A percentile compares a stretch with the other conserved stretches of the same genome.
Evolutionary conservation across 768 basidiomycete genomes (phyloP).

Genomic region (Lactarius sanguifluus): DNA sequence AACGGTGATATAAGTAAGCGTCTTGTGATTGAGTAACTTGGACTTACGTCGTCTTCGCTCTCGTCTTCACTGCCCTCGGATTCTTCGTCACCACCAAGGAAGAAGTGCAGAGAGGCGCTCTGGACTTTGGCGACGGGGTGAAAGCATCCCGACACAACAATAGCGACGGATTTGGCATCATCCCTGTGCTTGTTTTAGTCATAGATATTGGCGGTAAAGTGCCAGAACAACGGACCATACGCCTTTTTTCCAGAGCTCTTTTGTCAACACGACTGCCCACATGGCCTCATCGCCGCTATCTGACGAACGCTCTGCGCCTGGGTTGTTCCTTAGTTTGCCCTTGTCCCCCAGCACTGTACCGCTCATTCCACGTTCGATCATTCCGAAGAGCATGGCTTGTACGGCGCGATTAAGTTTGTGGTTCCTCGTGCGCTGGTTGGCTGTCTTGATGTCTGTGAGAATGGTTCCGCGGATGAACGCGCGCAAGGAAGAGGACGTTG

Average conservation of each 20-base stretch:
- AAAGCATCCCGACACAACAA: constrained; percentile 87
- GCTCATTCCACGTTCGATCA: constrained; percentile 92
- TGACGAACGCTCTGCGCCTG: constrained; percentile 41
- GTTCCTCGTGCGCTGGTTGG: constrained; percentile 85
- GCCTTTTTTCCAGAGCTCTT: constrained; percentile 91
- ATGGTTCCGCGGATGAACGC: constrained; percentile 90
- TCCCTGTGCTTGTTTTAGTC: constrained; percentile 49
- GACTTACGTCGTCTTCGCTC: constrained; percentile 49
- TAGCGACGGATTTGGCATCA: constrained; percentile 90
- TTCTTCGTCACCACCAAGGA: constrained; percentile 85
- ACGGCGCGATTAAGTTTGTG: constrained; percentile 96
- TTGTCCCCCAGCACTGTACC: constrained; percentile 81
- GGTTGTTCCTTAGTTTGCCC: constrained; percentile 58
- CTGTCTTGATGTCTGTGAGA: constrained; percentile 87
- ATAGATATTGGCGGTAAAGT: background rate
- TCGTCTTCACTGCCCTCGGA: constrained; percentile 73
- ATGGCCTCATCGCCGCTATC: constrained; percentile 81
- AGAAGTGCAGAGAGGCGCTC: constrained; percentile 92
- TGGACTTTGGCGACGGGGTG: constrained; percentile 95
- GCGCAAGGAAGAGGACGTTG: constrained; percentile 81
- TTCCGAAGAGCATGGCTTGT: constrained; percentile 92
- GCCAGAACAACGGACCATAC: constrained; percentile 59
- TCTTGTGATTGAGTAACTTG: constrained; percentile 18
- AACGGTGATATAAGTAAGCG: constrained; percentile 11
- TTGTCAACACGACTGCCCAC: constrained; percentile 94